Percentiles rank a stretch among this genome's conserved stretches.
phyloP scores from a whole-genome alignment of 768 basidiomycete genomes.

The Boletellus sp. region DNA sequence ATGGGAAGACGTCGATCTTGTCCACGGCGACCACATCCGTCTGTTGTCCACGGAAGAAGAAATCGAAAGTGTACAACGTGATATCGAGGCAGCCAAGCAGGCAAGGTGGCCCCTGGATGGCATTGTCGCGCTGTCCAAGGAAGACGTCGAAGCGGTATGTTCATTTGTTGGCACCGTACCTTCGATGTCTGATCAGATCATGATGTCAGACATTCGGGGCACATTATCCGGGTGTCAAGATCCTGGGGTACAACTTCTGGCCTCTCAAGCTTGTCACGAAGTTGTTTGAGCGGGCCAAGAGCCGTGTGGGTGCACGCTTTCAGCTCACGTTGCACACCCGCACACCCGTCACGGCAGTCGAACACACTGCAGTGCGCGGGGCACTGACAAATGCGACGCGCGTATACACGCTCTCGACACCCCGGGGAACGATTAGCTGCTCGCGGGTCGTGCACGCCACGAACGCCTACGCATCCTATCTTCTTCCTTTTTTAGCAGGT shows the following conservation, averaged over 20 bases:
- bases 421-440: conserved; percentile 61
- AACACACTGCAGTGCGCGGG: not conserved
- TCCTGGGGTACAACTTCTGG: conserved; percentile 66
- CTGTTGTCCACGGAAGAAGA: conserved; percentile 50
- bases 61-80: conserved; percentile 32
- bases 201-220: conserved; percentile 35
- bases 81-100: conserved; percentile 50
- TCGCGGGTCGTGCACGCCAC: conserved; percentile 79
- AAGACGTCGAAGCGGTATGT: conserved; percentile 47
- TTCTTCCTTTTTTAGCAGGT: conserved; percentile 67
- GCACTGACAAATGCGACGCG: conserved; percentile 2
- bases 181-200: not conserved
- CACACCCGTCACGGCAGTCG: conserved; percentile 60
- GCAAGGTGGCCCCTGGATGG: conserved; percentile 48
- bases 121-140: conserved; percentile 45
- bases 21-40: conserved; percentile 50
- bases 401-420: conserved; percentile 38
- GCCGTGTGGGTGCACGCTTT: conserved; percentile 26
- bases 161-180: not conserved
- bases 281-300: conserved; percentile 46
- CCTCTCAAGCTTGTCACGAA: conserved; percentile 77
- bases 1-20: conserved; percentile 57
- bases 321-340: conserved; percentile 63
- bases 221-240: conserved; percentile 48
- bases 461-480: conserved; percentile 75